Base-by-base conservation (phyloP, 2,329 filamentous ascomycete genomes). In the Cytospora chrysosperma region DNA sequence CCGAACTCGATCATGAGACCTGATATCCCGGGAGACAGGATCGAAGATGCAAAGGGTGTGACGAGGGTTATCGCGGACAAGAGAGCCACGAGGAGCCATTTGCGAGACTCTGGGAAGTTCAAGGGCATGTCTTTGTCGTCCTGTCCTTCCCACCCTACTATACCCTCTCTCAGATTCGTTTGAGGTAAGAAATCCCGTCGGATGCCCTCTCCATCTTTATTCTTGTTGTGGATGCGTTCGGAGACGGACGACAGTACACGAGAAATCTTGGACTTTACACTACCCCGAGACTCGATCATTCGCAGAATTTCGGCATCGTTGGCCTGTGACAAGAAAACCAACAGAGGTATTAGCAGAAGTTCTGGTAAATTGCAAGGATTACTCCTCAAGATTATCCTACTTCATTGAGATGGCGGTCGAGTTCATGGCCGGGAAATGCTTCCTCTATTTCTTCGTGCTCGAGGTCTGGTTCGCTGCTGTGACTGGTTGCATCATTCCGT, bases 31-130 rank as follows among this genome's bases (percentile, higher is more conserved):
- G 82, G 82, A 1, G 82, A 78, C 21, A 84, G 73, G 60, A 89
- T 88, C 1, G 86, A 86, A 8, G 86, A 88, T 0, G 86, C 85
- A 28, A 89, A 84, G 0, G 87, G 86, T 0, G 86, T 88, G 70
- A 89, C 83, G 67, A 89, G 83, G 10, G 86, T 88, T 70, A 88
- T 88, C 66, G 77, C 75, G 0, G 85, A 81, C 24, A 89, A 79
- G 21, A 85, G 79, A 55, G 79, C 72, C 8, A 84, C 81, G 40
- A 84, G 80, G 21, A 80, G 72, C 85, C 86, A 88, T 75, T 88
- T 88, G 68, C 80, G 82, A 21, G 72, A 71, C 8, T 68, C 70
- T 2, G 80, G 67, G 75, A 88, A 87, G 72, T 88, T 88, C 68
- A 85, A 77, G 2, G 85, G 85, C 73, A 85, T 84, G 3, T 75